Base-by-base conservation (phyloP, 176 grass and related monocot species). In the Secale cereale region DNA sequence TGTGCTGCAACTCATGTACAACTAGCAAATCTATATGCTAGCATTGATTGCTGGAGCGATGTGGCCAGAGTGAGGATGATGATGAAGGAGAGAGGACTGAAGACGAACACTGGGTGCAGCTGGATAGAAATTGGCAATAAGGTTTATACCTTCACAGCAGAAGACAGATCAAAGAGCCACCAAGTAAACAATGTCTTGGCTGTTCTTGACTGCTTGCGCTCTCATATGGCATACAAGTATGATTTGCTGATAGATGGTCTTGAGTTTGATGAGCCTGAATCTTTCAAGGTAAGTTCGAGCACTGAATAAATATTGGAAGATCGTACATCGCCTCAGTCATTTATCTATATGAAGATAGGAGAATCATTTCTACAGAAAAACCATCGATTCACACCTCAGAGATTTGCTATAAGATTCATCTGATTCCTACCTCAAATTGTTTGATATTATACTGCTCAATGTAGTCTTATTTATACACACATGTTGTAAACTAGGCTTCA, bases 111-210 rank as follows among this genome's bases (percentile, higher is more conserved):
- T 8, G 93, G 90, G 1, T 90, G 90, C 59, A 94, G 90, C 48
- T 90, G 78, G 82, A 94, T 94, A 52, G 85, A 94, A 89, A 54
- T 94, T 29, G 79, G 83, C 8, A 73, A 79, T 78, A 84, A 80
- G 65, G 75, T 90, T 62, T 85, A 92, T 43, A 82, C 65, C 39
- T 92, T 94, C 27, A 86, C 72, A 20, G 86, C 80, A 80, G 85
- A 80, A 59, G 68, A 87, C 27, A 90, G 80, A 83, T 90, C 80
- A 79, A 59, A 79, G 28, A 80, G 36, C 67, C 74, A 90, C 12
- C 65, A 90, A 62, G 59, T 80, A 46, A 90, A 83, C 13, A 12
- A 68, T 67, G 59, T 83, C 35, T 33, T 90, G 33, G 20, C 8
- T 65, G 28, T 83, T 60, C 89, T 87, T 83, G 89, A 90, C 73